Evolutionary conservation across 2,329 filamentous ascomycete species (phyloP).

Genomic region (Chaetomium sp.): DNA sequence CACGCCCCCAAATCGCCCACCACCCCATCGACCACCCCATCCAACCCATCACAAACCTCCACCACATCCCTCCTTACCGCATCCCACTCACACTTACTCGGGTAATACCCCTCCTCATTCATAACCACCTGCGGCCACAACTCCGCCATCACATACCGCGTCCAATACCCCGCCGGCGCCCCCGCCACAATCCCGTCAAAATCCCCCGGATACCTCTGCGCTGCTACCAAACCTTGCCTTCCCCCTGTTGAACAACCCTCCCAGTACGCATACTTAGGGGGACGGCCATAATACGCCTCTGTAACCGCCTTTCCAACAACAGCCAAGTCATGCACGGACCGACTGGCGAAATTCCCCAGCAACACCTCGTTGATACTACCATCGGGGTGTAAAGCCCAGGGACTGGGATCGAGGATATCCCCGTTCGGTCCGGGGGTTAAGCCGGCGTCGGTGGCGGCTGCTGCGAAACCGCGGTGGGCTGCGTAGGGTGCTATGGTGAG

Average conservation of each 20-base stretch:
- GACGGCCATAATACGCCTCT: conserved; percentile 35
- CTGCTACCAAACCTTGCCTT: conserved; percentile 43
- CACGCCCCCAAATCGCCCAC: conserved; percentile 35
- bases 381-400: not conserved
- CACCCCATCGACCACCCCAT: conserved; percentile 39
- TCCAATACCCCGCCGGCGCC: conserved; percentile 28
- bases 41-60: conserved; percentile 37
- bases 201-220: conserved; percentile 45
- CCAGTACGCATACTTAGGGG: conserved; percentile 39
- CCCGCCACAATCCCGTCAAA: conserved; percentile 47
- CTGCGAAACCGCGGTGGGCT: not conserved
- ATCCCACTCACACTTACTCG: conserved; percentile 32
- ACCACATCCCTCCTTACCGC: conserved; percentile 33
- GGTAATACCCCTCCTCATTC: conserved; percentile 26
- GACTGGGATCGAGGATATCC: not conserved
- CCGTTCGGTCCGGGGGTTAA: not conserved
- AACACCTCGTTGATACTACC: conserved; percentile 22
- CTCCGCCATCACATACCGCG: conserved; percentile 34
- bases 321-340: conserved; percentile 22
- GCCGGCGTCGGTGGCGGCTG: not conserved
- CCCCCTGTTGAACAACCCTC: conserved; percentile 49
- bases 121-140: conserved; percentile 34
- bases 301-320: conserved; percentile 40
- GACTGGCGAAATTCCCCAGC: conserved; percentile 7
- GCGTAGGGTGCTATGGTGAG: not conserved